Conservation (phyloP, 805 yeast genomes). For the Candida ulmi region DNA sequence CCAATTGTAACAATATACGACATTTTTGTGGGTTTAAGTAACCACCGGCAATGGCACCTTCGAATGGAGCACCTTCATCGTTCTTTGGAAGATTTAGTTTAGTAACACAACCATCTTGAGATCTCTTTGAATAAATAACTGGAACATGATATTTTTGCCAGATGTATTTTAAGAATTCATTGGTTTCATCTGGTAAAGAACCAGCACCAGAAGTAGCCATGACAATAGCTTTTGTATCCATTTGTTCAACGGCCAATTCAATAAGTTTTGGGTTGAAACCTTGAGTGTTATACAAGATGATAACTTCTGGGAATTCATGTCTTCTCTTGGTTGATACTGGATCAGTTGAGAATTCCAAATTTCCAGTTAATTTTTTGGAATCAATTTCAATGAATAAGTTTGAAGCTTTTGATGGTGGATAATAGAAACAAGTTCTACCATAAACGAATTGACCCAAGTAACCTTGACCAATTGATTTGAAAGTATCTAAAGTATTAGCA, state of each 20-base stretch:
- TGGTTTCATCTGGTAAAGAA: neutral
- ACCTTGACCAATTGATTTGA: constrained; percentile 64
- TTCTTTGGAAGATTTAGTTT: constrained; percentile 36
- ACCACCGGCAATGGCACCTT: constrained; percentile 54
- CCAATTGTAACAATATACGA: constrained; percentile 51
- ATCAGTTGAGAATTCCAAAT: constrained; percentile 18
- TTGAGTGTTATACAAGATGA: constrained; percentile 58
- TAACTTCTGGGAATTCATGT: constrained; percentile 35
- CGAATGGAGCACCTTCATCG: constrained; percentile 26
- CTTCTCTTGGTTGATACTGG: constrained; percentile 21
- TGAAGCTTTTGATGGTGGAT: constrained; percentile 55
- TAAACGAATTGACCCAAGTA: constrained; percentile 66
- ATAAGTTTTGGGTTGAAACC: constrained; percentile 47
- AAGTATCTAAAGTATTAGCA: constrained; percentile 66
- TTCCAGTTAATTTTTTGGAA: constrained; percentile 15
- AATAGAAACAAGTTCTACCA: constrained; percentile 58
- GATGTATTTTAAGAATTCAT: constrained; percentile 29
- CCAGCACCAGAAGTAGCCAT: constrained; percentile 74
- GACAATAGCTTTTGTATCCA: constrained; percentile 48
- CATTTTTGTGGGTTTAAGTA: constrained; percentile 62
- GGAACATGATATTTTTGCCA: constrained; percentile 41
- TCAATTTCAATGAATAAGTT: constrained; percentile 33
- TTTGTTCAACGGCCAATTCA: constrained; percentile 37
- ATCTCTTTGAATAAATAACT: constrained; percentile 56
- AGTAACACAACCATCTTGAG: constrained; percentile 71